Conservation (phyloP, 1,284 basidiomycete genomes). For the Sanghuangporus weigelae region DNA sequence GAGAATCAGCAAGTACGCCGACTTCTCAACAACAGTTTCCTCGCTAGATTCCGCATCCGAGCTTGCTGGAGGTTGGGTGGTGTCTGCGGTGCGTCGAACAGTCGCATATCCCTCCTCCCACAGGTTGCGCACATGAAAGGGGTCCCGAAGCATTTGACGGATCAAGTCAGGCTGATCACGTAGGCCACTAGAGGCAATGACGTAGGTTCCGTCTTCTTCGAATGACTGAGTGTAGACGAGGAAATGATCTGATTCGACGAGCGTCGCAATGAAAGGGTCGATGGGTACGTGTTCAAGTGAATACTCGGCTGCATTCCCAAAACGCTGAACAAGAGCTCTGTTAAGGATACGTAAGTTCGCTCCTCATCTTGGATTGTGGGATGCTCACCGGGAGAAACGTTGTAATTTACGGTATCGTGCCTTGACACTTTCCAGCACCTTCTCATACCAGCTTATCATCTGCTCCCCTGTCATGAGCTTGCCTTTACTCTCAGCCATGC, state of each 20-base stretch:
- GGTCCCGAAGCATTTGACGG: slow-evolving; percentile 77
- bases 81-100: slow-evolving; percentile 21
- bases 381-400: slow-evolving; percentile 78
- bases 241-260: slow-evolving; percentile 89
- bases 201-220: slow-evolving; percentile 92
- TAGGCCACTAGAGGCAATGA: slow-evolving; percentile 83
- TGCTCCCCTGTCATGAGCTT: slow-evolving; percentile 72
- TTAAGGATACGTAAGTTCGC: not conserved
- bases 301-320: slow-evolving; percentile 96
- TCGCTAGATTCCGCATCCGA: slow-evolving; percentile 48
- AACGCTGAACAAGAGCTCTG: slow-evolving; percentile 78
- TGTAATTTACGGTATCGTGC: slow-evolving; percentile 92
- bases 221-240: slow-evolving; percentile 89
- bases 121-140: slow-evolving; percentile 72
- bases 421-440: slow-evolving; percentile 91
- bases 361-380: not conserved
- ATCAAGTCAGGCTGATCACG: slow-evolving; percentile 81
- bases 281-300: slow-evolving; percentile 77
- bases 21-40: slow-evolving; percentile 32
- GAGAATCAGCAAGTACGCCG: slow-evolving; percentile 78
- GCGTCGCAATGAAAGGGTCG: slow-evolving; percentile 73
- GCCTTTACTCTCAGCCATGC: slow-evolving; percentile 10
- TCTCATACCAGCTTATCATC: slow-evolving; percentile 85
- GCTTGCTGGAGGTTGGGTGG: slow-evolving; percentile 43
- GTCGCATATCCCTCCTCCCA: slow-evolving; percentile 50